A percentile compares a stretch with the other conserved stretches of the same genome.
These are phyloP conservation scores for Cercospora sesami DNA, from an alignment of 2,329 filamentous ascomycete species.

Conservation along the genomic window DNA sequence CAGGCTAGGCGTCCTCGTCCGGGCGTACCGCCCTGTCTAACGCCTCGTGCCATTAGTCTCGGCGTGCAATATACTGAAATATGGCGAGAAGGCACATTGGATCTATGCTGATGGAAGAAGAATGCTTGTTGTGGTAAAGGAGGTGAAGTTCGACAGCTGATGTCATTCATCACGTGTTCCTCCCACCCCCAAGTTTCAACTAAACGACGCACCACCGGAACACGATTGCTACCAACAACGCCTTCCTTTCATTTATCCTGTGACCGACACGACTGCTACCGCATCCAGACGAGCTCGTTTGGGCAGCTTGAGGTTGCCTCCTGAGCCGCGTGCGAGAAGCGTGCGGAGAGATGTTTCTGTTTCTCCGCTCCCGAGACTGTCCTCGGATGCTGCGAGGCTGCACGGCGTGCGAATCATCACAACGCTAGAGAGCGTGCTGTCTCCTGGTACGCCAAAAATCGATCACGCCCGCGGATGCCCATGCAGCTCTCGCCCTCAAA, in stretches of 20 bases:
- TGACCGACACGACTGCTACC: neutral
- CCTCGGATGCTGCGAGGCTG: neutral
- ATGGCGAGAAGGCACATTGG: no score
- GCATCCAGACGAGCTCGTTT: neutral
- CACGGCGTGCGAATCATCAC: neutral
- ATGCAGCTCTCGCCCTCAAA: neutral
- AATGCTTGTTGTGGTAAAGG: neutral
- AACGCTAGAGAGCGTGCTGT: neutral
- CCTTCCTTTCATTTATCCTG: neutral
- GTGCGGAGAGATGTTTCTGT: neutral
- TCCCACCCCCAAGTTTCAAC: neutral
- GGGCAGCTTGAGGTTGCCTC: neutral
- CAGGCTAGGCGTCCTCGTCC: neutral
- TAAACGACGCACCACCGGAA: neutral
- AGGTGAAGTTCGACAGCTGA: neutral
- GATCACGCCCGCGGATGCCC: neutral
- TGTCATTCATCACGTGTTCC: neutral
- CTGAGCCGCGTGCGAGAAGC: neutral
- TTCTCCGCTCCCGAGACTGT: neutral
- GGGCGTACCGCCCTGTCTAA: no score
- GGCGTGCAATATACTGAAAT: no score
- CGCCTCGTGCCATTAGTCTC: no score
- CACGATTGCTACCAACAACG: neutral
- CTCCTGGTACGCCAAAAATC: neutral
- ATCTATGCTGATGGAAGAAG: neutral